phyloP scores from a whole-genome alignment of 2,329 filamentous ascomycete genomes.

The Chlorencoelia australis region DNA sequence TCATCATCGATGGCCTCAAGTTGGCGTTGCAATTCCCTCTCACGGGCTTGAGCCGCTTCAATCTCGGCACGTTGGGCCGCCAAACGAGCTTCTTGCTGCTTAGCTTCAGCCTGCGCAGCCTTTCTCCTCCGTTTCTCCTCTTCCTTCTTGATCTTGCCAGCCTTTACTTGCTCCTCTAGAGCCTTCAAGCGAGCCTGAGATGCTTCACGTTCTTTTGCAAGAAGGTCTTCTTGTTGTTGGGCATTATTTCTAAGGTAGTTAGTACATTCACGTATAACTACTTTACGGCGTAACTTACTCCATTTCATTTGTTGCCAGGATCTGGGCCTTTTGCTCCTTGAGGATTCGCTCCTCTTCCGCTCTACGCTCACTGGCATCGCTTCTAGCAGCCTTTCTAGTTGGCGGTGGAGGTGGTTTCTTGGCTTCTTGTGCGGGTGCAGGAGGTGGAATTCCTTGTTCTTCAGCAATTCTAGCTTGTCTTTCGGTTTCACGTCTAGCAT shows the following conservation, averaged over 20 bases:
- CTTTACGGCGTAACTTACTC: constrained; percentile 55
- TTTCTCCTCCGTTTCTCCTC: constrained; percentile 92
- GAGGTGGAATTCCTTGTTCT: constrained; percentile 25
- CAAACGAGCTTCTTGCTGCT: constrained; percentile 78
- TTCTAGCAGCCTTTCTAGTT: constrained; percentile 57
- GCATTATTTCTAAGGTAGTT: constrained; percentile 54
- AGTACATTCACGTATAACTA: constrained; percentile 3
- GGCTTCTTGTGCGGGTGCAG: constrained; percentile 30
- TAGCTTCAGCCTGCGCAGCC: constrained; percentile 74
- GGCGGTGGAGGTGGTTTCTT: constrained; percentile 73
- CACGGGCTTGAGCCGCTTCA: constrained; percentile 80
- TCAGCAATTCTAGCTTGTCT: constrained; percentile 44
- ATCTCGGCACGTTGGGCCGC: constrained; percentile 83
- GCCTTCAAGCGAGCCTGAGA: constrained; percentile 75
- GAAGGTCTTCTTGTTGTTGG: constrained; percentile 66
- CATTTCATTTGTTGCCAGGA: constrained; percentile 61
- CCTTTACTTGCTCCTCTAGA: constrained; percentile 85
- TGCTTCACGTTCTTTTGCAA: constrained; percentile 69
- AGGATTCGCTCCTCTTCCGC: constrained; percentile 52
- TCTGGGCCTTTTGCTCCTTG: constrained; percentile 67
- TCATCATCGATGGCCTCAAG: constrained; percentile 67
- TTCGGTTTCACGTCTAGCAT: constrained; percentile 78
- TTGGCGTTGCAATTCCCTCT: constrained; percentile 80
- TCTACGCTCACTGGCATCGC: constrained; percentile 48
- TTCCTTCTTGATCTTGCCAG: constrained; percentile 90